phyloP scores from a whole-genome alignment of 331 rosid genomes.

The Stylosanthes scabra region DNA sequence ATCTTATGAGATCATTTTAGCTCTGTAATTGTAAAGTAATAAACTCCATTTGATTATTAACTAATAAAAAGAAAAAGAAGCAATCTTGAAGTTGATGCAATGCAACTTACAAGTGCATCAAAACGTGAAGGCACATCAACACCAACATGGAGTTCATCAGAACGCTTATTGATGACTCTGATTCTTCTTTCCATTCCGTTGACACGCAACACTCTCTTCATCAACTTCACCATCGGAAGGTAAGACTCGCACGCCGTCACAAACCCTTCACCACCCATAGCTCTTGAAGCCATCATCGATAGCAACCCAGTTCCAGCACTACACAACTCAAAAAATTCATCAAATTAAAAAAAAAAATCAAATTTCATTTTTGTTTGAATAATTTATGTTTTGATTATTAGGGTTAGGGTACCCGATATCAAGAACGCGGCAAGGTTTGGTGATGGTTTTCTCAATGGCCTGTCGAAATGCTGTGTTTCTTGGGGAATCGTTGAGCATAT shows the following conservation, averaged over 20 bases:
- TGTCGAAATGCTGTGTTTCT: slow-evolving; percentile 74
- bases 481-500: slow-evolving; percentile 87
- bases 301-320: slow-evolving; percentile 97
- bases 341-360: too few species aligned
- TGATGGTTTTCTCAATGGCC: slow-evolving; percentile 81
- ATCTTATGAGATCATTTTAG: slow-evolving; percentile 15
- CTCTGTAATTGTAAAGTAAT: slow-evolving; percentile 2
- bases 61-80: background rate
- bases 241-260: slow-evolving; percentile 94
- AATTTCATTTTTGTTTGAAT: background rate
- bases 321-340: slow-evolving; percentile 20
- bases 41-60: background rate
- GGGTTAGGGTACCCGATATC: slow-evolving; percentile 74
- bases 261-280: slow-evolving; percentile 66
- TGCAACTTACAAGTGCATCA: slow-evolving; percentile 70
- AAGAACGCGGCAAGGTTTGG: slow-evolving; percentile 75
- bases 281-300: slow-evolving; percentile 94
- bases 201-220: slow-evolving; percentile 75
- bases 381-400: background rate
- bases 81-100: slow-evolving; percentile 22
- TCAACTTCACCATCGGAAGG: slow-evolving; percentile 96
- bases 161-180: slow-evolving; percentile 78
- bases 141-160: slow-evolving; percentile 83
- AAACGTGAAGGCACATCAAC: slow-evolving; percentile 71
- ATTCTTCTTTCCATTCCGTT: slow-evolving; percentile 72